Evolutionary conservation across 208 protist genomes (phyloP).

Genomic region (Acanthamoeba culbertsoni): DNA sequence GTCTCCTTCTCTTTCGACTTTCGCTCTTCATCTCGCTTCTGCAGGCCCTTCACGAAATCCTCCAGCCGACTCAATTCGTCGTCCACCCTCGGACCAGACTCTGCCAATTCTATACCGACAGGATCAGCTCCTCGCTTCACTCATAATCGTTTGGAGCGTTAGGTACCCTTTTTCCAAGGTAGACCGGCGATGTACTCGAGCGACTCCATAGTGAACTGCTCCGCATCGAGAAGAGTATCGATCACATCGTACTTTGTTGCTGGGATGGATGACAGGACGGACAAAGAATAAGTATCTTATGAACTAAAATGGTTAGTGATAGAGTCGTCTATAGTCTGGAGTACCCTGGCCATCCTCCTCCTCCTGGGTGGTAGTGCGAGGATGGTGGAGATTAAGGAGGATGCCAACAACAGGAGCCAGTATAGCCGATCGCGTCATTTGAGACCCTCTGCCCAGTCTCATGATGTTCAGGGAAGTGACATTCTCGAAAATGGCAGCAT

Average conservation of each 20-base stretch:
- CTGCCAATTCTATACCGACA: too few relatives aligned
- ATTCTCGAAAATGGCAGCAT: slow-evolving; percentile 41
- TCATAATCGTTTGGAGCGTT: too few relatives aligned
- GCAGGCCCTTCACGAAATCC: slow-evolving; percentile 3
- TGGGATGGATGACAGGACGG: background rate
- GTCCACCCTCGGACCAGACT: too few relatives aligned
- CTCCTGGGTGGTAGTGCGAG: background rate
- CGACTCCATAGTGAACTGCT: slow-evolving; percentile 6
- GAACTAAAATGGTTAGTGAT: background rate
- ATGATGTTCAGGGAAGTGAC: slow-evolving; percentile 48
- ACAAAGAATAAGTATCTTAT: background rate
- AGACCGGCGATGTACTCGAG: slow-evolving; percentile 20
- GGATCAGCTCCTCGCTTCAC: too few relatives aligned
- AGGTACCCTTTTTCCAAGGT: background rate
- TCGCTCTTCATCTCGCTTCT: background rate
- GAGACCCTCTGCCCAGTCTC: background rate
- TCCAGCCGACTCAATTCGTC: background rate
- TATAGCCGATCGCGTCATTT: slow-evolving; percentile 7
- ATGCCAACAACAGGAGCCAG: slow-evolving; percentile 46
- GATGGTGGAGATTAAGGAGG: background rate
- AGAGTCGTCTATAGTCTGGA: background rate
- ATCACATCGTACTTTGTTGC: background rate
- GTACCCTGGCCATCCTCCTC: background rate
- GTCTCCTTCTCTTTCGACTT: background rate
- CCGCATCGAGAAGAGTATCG: background rate